Evolutionary conservation across 2,329 filamentous ascomycete species (phyloP).

Genomic region (Chalaropsis ovoidea): DNA sequence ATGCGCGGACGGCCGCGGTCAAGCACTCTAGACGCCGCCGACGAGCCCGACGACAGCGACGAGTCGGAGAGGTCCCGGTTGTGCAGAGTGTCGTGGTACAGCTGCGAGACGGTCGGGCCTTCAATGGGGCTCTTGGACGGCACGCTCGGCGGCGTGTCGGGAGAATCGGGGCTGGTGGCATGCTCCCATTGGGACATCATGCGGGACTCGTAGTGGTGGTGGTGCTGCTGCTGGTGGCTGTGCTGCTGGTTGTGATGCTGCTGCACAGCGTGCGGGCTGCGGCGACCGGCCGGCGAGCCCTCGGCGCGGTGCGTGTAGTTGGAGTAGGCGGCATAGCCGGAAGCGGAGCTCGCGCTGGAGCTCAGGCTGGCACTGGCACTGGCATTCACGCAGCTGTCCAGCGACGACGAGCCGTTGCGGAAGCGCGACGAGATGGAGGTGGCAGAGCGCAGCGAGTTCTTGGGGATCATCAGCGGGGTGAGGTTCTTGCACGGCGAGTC

Average conservation of each 20-base stretch:
- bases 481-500: slow-evolving; percentile 21
- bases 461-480: slow-evolving; percentile 22
- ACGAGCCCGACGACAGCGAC: not conserved
- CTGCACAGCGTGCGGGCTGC: slow-evolving; percentile 4
- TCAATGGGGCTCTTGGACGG: slow-evolving; percentile 12
- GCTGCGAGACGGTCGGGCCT: not conserved
- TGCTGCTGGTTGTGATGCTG: not conserved
- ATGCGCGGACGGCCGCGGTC: slow-evolving; percentile 53
- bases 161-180: slow-evolving; percentile 13
- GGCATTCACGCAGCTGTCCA: slow-evolving; percentile 9
- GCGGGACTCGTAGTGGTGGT: not conserved
- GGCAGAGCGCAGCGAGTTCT: slow-evolving; percentile 15
- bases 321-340: not conserved
- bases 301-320: slow-evolving; percentile 16
- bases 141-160: slow-evolving; percentile 17
- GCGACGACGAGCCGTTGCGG: slow-evolving; percentile 20
- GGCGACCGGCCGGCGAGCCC: slow-evolving; percentile 11
- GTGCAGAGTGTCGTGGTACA: slow-evolving; percentile 32
- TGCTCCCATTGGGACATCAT: slow-evolving; percentile 4
- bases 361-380: slow-evolving; percentile 1
- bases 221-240: not conserved
- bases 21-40: slow-evolving; percentile 40
- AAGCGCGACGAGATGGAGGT: slow-evolving; percentile 19
- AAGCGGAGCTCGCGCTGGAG: not conserved
- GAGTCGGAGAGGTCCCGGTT: slow-evolving; percentile 46